These are phyloP conservation scores for Penicillium coffeae DNA, from an alignment of 495 filamentous ascomycete genomes.

Conservation along the genomic window DNA sequence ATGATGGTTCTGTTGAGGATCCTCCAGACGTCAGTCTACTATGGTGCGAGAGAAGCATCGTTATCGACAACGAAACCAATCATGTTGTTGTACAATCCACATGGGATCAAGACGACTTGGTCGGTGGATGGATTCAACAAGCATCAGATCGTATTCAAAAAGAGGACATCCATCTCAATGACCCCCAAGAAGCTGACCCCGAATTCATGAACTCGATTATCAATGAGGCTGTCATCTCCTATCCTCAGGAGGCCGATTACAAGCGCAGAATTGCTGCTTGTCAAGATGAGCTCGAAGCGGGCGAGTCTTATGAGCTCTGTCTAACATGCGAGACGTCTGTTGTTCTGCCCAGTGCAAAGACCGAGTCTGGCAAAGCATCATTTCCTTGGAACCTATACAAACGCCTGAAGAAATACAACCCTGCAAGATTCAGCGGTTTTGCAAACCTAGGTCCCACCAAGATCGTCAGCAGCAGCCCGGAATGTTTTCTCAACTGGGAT, in stretches of 20 bases:
- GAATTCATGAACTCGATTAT: constrained; percentile 33
- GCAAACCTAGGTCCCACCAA: constrained; percentile 65
- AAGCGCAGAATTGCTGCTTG: constrained; percentile 62
- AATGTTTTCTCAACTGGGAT: constrained; percentile 80
- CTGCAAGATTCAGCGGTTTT: constrained; percentile 84
- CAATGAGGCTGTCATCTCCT: constrained; percentile 23
- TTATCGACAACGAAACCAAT: constrained; percentile 67
- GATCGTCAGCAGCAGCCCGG: constrained; percentile 81
- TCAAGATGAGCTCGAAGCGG: constrained; percentile 66
- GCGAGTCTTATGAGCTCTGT: constrained; percentile 92
- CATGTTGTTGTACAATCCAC: constrained; percentile 62
- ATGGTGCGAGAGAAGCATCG: constrained; percentile 75
- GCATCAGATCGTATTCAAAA: constrained; percentile 22
- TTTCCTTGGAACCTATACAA: constrained; percentile 69
- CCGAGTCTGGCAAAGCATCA: constrained; percentile 14
- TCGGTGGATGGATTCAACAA: constrained; percentile 37
- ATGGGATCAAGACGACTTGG: constrained; percentile 32
- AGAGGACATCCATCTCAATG: background rate
- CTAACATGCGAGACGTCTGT: constrained; percentile 73
- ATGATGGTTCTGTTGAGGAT: constrained; percentile 23
- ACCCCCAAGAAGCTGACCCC: constrained; percentile 11
- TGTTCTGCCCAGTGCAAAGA: constrained; percentile 31
- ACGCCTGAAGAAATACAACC: constrained; percentile 65
- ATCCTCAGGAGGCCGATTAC: constrained; percentile 56
- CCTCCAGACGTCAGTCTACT: constrained; percentile 71